These are phyloP conservation scores for Rhizopogon roseolus DNA, from an alignment of 768 basidiomycete species.

Conservation along the genomic window DNA sequence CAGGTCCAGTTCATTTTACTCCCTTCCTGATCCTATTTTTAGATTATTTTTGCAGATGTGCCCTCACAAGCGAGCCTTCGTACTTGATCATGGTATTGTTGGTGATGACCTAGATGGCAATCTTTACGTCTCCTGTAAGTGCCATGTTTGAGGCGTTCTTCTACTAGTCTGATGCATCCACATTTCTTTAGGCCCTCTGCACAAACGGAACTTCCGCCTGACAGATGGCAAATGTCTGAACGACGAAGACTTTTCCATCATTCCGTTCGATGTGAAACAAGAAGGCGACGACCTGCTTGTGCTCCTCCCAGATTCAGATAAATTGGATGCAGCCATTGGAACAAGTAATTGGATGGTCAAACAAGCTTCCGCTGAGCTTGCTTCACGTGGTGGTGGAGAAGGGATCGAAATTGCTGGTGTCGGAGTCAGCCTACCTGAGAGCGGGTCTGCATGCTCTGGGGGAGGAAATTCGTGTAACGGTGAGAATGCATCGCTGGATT, in stretches of 20 bases:
- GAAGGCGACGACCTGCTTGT: slow-evolving; percentile 40
- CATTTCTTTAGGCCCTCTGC: slow-evolving; percentile 45
- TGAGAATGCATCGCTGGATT: slow-evolving; percentile 8
- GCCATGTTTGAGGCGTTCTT: not conserved
- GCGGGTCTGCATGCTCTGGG: slow-evolving; percentile 4
- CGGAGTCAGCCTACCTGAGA: not conserved
- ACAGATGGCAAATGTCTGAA: slow-evolving; percentile 53
- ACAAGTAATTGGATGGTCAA: slow-evolving; percentile 62
- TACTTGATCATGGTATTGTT: slow-evolving; percentile 65
- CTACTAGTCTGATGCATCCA: not conserved
- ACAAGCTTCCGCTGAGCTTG: slow-evolving; percentile 42
- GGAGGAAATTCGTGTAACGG: not conserved
- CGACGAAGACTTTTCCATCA: slow-evolving; percentile 53
- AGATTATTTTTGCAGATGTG: slow-evolving; percentile 29
- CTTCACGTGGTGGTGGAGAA: slow-evolving; percentile 20
- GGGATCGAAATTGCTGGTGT: slow-evolving; percentile 32
- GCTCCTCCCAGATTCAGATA: slow-evolving; percentile 45
- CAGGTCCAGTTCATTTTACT: slow-evolving; percentile 37
- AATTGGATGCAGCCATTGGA: slow-evolving; percentile 58
- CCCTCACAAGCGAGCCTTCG: slow-evolving; percentile 56
- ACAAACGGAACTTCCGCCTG: slow-evolving; percentile 63
- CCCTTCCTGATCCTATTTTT: not conserved
- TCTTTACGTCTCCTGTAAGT: slow-evolving; percentile 45
- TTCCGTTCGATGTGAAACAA: slow-evolving; percentile 55
- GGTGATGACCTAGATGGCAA: slow-evolving; percentile 57